Percentiles rank a stretch among this genome's conserved stretches.
These are phyloP conservation scores for Peronosclerospora sorghi DNA, from an alignment of 352 stramenopile genomes.

Conservation along the genomic window DNA sequence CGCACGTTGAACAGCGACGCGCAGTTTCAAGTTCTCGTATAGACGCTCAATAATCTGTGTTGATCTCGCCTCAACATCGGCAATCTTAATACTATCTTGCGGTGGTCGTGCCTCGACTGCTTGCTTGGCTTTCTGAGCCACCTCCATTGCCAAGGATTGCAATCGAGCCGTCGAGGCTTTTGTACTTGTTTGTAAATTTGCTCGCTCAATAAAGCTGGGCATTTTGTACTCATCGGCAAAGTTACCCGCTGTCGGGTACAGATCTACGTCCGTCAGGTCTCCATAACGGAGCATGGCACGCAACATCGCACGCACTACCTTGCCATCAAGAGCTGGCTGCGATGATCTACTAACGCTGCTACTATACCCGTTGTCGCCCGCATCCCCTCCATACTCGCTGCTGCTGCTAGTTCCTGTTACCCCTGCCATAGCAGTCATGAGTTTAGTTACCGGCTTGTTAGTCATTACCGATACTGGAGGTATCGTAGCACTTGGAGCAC, in stretches of 20 bases:
- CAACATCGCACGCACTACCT: constrained; percentile 59
- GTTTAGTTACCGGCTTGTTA: constrained; percentile 21
- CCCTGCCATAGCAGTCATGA: constrained; percentile 14
- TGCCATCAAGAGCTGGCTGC: constrained; percentile 26
- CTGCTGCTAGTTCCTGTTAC: constrained; percentile 13
- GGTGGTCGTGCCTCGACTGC: constrained; percentile 35
- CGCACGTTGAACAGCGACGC: constrained; percentile 68
- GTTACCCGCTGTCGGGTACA: constrained; percentile 36
- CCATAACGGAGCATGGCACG: constrained; percentile 66
- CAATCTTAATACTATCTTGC: constrained; percentile 68
- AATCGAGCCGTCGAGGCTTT: constrained; percentile 49
- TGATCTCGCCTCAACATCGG: constrained; percentile 63
- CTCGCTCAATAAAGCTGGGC: constrained; percentile 59
- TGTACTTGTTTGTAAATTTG: constrained; percentile 40
- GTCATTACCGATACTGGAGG: constrained; percentile 46
- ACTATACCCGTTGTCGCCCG: constrained; percentile 20
- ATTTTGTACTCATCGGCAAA: constrained; percentile 75
- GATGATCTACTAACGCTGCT: constrained; percentile 24
- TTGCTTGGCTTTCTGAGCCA: constrained; percentile 41
- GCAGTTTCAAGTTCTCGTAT: constrained; percentile 81
- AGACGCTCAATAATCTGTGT: constrained; percentile 69
- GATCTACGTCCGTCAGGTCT: constrained; percentile 60
- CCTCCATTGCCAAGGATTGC: constrained; percentile 46
- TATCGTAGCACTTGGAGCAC: constrained; percentile 19
- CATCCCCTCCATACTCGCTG: constrained; percentile 34